Evolutionary conservation across 306 rosid species (phyloP), one percentile per base, ranked within the genome.

Genomic region (Pyrus pyrifolia): DNA sequence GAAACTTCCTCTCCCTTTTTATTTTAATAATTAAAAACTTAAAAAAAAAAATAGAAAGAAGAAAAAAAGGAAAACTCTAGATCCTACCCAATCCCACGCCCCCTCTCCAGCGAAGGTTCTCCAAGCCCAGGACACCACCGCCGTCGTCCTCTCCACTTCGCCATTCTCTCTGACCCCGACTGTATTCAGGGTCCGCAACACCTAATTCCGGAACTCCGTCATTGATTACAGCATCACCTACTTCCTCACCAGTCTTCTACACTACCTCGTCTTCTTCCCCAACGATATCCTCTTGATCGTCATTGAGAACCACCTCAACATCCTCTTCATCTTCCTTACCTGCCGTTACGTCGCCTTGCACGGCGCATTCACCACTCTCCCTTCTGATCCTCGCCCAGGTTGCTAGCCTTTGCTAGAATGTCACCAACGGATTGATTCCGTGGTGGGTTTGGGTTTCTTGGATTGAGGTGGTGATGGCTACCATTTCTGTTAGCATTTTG

Each of bases 361-460:
- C 66, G 96, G 97, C 25, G 93, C 93, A 0, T 87, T 83, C 53
- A 75, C 95, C 4, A 83, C 86, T 95, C 23, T 68, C 58, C 2
- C 89, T 95, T 9, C 79, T 90, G 11, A 74, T 82, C 30, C 92
- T 95, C 64, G 97, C 98, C 0, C 96, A 95, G 84, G 67, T 81
- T 35, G 90, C 97, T 40, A 95, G 98, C 71, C 73, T 78, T 33
- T 95, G 89, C 82, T 97, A 95, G 90, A 95, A 92, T 75, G 57
- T 79, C 2, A 97, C 86, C 8, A 78, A 78, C 44, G 82, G 81
- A 7, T 79, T 89, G 76, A 84, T 95, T 42, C 96, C 99, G 0
- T 44, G 31, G 27, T 95, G 97, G 99, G 83, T 86, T 63, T 95
- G 99, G 97, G 73, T 82, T 45, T 92, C 99, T 44, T 95, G 96